These are phyloP conservation scores for Babesia bigemina DNA, from an alignment of 169 alveolate genomes.

Conservation along the genomic window DNA sequence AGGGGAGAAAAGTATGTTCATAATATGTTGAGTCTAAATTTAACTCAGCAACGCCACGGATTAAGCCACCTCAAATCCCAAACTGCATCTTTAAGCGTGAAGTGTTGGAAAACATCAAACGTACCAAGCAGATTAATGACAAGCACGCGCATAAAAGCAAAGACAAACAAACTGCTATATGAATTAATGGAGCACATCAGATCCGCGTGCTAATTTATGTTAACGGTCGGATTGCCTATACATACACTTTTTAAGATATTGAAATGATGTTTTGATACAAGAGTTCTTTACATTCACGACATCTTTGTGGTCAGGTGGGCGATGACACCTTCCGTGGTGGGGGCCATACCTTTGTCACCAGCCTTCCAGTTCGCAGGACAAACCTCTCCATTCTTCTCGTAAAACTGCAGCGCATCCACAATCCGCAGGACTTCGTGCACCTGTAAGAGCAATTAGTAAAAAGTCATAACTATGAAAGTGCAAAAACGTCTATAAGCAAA, in stretches of 20 bases:
- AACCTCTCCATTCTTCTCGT: slow-evolving; percentile 97
- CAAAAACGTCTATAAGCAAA: too few species aligned
- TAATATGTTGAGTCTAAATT: neutral
- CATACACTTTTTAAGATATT: neutral
- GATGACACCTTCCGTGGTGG: slow-evolving; percentile 90
- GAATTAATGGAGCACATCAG: neutral
- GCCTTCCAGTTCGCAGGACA: slow-evolving; percentile 99
- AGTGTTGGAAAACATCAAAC: slow-evolving; percentile 53
- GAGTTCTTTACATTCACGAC: slow-evolving; percentile 13
- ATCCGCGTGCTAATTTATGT: neutral
- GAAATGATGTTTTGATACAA: neutral
- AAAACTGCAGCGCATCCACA: slow-evolving; percentile 94
- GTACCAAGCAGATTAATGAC: slow-evolving; percentile 60
- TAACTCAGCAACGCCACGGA: slow-evolving; percentile 12
- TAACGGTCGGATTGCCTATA: neutral
- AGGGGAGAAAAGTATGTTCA: slow-evolving; percentile 40
- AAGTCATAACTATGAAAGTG: neutral
- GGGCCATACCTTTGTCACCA: slow-evolving; percentile 94
- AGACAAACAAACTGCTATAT: neutral
- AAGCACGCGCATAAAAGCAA: slow-evolving; percentile 24
- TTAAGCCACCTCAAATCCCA: slow-evolving; percentile 67
- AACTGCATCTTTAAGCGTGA: slow-evolving; percentile 66
- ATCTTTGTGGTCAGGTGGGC: slow-evolving; percentile 66
- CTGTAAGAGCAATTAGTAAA: slow-evolving; percentile 3
- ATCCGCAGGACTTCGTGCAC: slow-evolving; percentile 93